Evolutionary conservation across 2,329 filamentous ascomycete genomes (phyloP).

Genomic region (Pseudogymnoascus sp.): DNA sequence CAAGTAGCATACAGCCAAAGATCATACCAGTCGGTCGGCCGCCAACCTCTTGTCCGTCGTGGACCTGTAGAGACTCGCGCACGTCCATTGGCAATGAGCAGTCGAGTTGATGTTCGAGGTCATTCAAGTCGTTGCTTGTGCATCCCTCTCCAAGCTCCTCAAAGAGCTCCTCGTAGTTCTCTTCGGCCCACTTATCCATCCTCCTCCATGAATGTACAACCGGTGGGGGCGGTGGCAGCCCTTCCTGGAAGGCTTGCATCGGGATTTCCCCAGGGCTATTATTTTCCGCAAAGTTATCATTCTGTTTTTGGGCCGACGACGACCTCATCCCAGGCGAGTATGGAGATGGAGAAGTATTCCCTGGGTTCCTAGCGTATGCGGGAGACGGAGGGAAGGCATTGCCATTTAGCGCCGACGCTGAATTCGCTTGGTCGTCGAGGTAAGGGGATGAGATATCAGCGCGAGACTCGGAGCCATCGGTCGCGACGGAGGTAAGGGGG

Average conservation of each 20-base stretch:
- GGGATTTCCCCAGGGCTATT: slow-evolving; percentile 75
- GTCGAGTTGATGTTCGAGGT: slow-evolving; percentile 91
- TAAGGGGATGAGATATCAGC: slow-evolving; percentile 74
- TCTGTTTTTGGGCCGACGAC: slow-evolving; percentile 56
- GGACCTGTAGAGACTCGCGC: slow-evolving; percentile 78
- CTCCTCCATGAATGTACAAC: slow-evolving; percentile 84
- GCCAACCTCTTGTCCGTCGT: slow-evolving; percentile 95
- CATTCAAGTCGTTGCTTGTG: slow-evolving; percentile 90
- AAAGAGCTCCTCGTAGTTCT: slow-evolving; percentile 87
- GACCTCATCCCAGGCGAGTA: slow-evolving; percentile 89
- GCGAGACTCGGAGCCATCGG: slow-evolving; percentile 76
- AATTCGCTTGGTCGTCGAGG: slow-evolving; percentile 56
- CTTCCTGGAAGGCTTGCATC: slow-evolving; percentile 93
- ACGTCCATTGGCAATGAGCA: slow-evolving; percentile 90
- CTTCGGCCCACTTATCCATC: slow-evolving; percentile 89
- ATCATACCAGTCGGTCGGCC: slow-evolving; percentile 85
- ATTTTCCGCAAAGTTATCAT: slow-evolving; percentile 56
- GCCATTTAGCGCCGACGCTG: slow-evolving; percentile 43
- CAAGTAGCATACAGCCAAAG: slow-evolving; percentile 88
- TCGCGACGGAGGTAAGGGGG: slow-evolving; percentile 78
- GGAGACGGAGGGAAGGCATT: slow-evolving; percentile 44
- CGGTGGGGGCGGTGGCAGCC: slow-evolving; percentile 80
- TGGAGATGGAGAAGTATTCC: slow-evolving; percentile 54
- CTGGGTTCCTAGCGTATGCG: slow-evolving; percentile 36
- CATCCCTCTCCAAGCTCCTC: slow-evolving; percentile 90